Evolutionary conservation across 306 rosid genomes (phyloP), one percentile per base, ranked within the genome.

Genomic region (Quercus variabilis): DNA sequence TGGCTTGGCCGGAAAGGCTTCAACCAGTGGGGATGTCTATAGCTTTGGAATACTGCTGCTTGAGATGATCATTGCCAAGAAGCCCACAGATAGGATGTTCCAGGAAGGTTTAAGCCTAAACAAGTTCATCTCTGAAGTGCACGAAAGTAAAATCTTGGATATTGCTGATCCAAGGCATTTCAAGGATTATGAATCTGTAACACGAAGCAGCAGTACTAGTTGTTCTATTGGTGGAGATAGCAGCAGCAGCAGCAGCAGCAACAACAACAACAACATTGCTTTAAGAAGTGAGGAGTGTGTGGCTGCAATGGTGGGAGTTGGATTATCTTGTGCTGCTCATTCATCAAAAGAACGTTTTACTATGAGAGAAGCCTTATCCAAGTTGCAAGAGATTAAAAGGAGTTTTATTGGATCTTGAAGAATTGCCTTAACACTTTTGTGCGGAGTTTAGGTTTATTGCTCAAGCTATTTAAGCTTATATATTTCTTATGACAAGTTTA

Each of bases 1-100:
- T 73, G 90, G 90, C 55, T 0, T 58, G 2, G 84, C 83, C 1
- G 74, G 72, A 52, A 84, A 82, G 74, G 84, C 83, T 69, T 84
- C 90, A 17, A 84, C 85, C 4, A 7, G 56, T 9, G 86, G 88
- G 1, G 90, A 87, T 52, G 90, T 79, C 41, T 84, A 81, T 63
- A 79, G 90, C 58, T 87, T 84, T 30, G 83, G 88, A 19, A 84
- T 87, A 26, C 51, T 84, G 43, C 31, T 84, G 4, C 76, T 82
- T 19, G 88, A 87, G 81, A 79, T 82, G 79, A 81, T 82, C 63
- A 82, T 54, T 25, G 83, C 52, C 2, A 79, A 82, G 75, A 87
- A 15, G 51, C 88, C 46, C 46, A 38, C 46, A 5, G 46, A 87
- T 62, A 77, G 79, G 59, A 87, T 69, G 77, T 87, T 87, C 75